Evolutionary conservation across 192 early-diverging fungal species (phyloP).

Genomic region (Rhizoclosmatium globosum): DNA sequence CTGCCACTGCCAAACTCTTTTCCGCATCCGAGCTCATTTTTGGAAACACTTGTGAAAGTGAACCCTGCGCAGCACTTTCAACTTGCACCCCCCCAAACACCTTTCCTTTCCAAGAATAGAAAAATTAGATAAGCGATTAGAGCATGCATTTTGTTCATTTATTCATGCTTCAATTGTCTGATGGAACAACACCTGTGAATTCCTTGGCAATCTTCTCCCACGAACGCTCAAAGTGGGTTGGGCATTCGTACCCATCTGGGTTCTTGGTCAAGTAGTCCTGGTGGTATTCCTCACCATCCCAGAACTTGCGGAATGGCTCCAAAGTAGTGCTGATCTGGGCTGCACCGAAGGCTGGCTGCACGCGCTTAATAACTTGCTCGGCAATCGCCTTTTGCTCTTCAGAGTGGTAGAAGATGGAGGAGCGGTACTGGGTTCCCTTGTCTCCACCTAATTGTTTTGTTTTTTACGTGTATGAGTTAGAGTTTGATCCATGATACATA

Average conservation of each 20-base stretch:
- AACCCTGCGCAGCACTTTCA: no score
- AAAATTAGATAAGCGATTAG: neutral
- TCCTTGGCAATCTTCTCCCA: constrained; percentile 54
- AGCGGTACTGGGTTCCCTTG: constrained; percentile 84
- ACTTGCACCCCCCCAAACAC: no score
- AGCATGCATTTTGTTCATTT: neutral
- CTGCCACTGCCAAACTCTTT: neutral
- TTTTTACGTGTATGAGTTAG: no score
- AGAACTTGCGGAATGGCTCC: constrained; percentile 72
- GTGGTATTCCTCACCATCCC: constrained; percentile 59
- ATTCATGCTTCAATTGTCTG: neutral
- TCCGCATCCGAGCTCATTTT: no score
- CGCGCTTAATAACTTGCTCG: constrained; percentile 71
- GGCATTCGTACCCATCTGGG: constrained; percentile 77
- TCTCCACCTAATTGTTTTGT: constrained; percentile 55
- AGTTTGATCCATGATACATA: no score
- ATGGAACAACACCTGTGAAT: constrained; percentile 36
- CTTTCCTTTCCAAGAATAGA: neutral
- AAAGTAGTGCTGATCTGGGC: constrained; percentile 71
- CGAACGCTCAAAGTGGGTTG: constrained; percentile 59
- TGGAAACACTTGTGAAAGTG: no score
- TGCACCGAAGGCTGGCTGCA: constrained; percentile 59
- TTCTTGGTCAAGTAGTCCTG: constrained; percentile 79
- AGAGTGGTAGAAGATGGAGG: constrained; percentile 85
- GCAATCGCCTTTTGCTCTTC: constrained; percentile 78